Percentiles rank a stretch among this genome's conserved stretches.
Conservation (phyloP, 2,329 filamentous ascomycete genomes). For the Paecilomyces variotii region DNA sequence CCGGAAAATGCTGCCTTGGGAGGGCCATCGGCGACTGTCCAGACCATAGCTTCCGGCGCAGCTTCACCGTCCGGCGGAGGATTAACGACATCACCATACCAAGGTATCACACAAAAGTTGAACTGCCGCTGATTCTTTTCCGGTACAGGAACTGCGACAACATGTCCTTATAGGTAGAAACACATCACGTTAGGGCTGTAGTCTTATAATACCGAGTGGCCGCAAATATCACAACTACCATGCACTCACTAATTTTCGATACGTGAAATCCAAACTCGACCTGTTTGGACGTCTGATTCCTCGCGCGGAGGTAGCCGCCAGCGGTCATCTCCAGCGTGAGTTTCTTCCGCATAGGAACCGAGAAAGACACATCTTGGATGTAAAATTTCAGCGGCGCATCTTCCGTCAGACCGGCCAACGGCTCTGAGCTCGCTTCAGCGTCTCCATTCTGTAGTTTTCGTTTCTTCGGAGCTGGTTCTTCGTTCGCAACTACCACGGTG, state of each 20-base stretch:
- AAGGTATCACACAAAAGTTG: conserved; percentile 54
- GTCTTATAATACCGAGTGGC: not conserved
- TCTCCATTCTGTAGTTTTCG: conserved; percentile 40
- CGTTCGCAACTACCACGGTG: conserved; percentile 15
- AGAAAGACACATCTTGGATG: conserved; percentile 51
- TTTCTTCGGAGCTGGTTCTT: conserved; percentile 39
- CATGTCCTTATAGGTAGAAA: conserved; percentile 37
- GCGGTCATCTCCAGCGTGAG: conserved; percentile 49
- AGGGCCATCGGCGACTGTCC: conserved; percentile 49
- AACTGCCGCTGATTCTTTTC: conserved; percentile 57
- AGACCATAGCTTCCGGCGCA: conserved; percentile 50
- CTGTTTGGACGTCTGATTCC: conserved; percentile 43
- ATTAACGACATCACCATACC: conserved; percentile 43
- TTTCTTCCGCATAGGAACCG: conserved; percentile 57
- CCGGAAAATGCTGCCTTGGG: conserved; percentile 38
- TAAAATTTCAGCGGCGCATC: conserved; percentile 35
- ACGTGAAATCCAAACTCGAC: conserved; percentile 48
- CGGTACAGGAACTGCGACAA: conserved; percentile 55
- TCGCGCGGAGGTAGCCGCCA: conserved; percentile 37
- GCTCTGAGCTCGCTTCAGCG: conserved; percentile 17
- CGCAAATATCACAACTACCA: not conserved
- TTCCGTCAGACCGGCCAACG: conserved; percentile 23
- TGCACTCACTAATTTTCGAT: conserved; percentile 40
- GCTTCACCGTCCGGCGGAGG: conserved; percentile 34
- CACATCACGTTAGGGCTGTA: not conserved